Evolutionary conservation across 208 protist genomes (phyloP).

Genomic region (Leishmania guyanensis): DNA sequence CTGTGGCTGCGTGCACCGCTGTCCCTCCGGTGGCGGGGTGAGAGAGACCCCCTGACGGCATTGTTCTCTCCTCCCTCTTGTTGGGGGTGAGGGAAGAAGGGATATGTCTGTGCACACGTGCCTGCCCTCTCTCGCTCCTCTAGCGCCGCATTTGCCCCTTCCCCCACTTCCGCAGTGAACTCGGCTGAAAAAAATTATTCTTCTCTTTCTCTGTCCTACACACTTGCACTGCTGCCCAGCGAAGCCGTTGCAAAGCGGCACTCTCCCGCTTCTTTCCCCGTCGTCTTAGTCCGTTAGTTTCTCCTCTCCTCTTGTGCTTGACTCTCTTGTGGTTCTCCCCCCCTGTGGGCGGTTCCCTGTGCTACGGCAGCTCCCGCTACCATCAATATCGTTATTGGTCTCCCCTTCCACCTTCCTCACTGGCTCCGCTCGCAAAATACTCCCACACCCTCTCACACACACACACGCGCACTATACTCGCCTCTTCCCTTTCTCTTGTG

Average conservation of each 20-base stretch:
- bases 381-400: neutral
- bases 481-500: neutral
- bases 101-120: neutral
- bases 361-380: neutral
- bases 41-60: neutral
- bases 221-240: neutral
- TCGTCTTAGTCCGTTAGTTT: neutral
- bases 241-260: neutral
- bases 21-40: neutral
- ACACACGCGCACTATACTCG: neutral
- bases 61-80: neutral
- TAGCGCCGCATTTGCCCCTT: neutral
- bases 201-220: neutral
- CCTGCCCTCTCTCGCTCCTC: neutral
- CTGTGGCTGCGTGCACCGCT: neutral
- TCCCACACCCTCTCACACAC: neutral
- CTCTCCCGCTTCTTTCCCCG: neutral
- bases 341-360: neutral
- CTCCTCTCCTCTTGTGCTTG: neutral
- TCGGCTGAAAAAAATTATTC: too few relatives aligned
- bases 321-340: conserved; percentile 1
- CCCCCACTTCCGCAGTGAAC: too few relatives aligned
- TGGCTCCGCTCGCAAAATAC: neutral
- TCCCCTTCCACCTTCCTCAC: neutral
- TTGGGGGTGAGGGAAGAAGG: neutral